Percentiles rank a stretch among this genome's conserved stretches.
These are phyloP conservation scores for Cupressus sempervirens DNA, from an alignment of 75 land plant genomes.

Conservation along the genomic window DNA sequence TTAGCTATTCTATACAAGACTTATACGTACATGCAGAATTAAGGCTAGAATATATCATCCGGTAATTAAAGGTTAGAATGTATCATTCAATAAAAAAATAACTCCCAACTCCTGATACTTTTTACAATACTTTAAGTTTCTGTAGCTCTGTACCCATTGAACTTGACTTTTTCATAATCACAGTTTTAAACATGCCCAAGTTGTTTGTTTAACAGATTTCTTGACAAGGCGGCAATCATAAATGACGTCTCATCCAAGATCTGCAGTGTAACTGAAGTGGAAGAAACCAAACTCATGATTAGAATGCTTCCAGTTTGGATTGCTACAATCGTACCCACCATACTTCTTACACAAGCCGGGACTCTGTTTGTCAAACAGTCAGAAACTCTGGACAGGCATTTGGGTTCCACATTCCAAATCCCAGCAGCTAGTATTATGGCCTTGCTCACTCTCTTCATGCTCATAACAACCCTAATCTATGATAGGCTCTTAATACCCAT, in stretches of 20 bases:
- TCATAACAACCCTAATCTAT: conserved; percentile 47
- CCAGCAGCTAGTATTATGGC: conserved; percentile 62
- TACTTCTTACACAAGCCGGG: conserved; percentile 34
- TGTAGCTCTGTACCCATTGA: background rate
- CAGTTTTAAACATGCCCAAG: background rate
- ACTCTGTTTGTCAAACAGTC: conserved; percentile 60
- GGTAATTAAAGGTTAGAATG: too few relatives aligned
- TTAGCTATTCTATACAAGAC: too few relatives aligned
- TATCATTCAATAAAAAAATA: too few relatives aligned
- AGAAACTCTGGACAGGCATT: conserved; percentile 45
- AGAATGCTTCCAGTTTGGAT: conserved; percentile 52
- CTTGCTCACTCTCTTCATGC: conserved; percentile 55
- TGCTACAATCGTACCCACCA: conserved; percentile 40
- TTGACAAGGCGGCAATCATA: conserved; percentile 40
- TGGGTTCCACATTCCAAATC: conserved; percentile 56
- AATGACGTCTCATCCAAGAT: conserved; percentile 27
- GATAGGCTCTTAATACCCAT: conserved; percentile 59
- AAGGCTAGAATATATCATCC: too few relatives aligned
- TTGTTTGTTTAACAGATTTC: conserved; percentile 18
- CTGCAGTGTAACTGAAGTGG: conserved; percentile 63
- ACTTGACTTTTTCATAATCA: background rate
- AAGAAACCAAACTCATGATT: conserved; percentile 52
- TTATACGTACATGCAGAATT: too few relatives aligned
- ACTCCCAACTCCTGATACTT: background rate
- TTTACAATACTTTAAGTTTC: background rate